Base-by-base conservation (phyloP, 2,329 filamentous ascomycete genomes). In the Onygena corvina region DNA sequence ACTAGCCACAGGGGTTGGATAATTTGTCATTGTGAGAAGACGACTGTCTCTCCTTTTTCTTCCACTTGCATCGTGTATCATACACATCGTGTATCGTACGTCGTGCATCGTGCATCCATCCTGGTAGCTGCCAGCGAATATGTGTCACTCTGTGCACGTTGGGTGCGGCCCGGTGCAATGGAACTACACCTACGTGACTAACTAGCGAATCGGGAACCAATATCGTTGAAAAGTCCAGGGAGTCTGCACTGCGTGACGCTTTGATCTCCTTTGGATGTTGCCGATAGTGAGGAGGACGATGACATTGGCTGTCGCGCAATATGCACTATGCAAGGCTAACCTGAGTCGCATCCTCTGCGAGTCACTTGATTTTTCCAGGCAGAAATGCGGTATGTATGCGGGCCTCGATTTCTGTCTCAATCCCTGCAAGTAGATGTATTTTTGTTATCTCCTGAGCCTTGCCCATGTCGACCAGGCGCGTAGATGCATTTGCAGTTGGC, bases 221-320 rank as follows among this genome's bases (percentile, higher is more conserved):
- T 42, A 14, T 25, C 16, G 12, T 42, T n/a, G 2, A 4, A 16
- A 7, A 3, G 12, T n/a, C 20, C 36, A n/a, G 36, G 21, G 27
- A 42, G 27, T 42, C 25, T 25, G 12, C 36, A 25, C 36, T 27
- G 21, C 21, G n/a, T n/a, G 12, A 42, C 36, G 36, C 36, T 42
- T 42, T 20, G 36, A 42, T 42, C 36, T 11, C 36, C n/a, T 42
- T 40, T 42, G 36, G 36, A 27, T 42, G 36, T 42, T n/a, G 20
- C 20, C 36, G 16, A n/a, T 27, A 42, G 36, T n/a, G 21, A 42
- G 21, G 36, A 23, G 20, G 25, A 42, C 27, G 12, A 42, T 42
- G 5, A n/a, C 36, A 42, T 42, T 42, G 36, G 36, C 16, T 42
- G n/a, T 42, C 27, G 27, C 27, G n/a, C 25, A 42, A 42, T 25